phyloP scores from a whole-genome alignment of 192 early-diverging fungal genomes.

The Coemansia sp. region DNA sequence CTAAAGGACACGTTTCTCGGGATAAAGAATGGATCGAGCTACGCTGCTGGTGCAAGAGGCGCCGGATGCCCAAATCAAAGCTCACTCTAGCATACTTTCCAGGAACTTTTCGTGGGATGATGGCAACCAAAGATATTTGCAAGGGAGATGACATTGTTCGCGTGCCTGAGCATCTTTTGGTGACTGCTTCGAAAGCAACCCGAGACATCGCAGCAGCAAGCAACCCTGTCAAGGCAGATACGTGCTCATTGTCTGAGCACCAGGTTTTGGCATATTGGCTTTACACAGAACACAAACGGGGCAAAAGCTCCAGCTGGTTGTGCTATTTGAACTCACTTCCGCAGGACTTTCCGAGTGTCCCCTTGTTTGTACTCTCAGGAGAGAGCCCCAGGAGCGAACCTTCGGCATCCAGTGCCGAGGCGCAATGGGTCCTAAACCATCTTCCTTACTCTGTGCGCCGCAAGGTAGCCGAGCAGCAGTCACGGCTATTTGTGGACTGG shows the following conservation, averaged over 20 bases:
- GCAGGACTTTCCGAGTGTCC: slow-evolving; percentile 34
- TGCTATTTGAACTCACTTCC: slow-evolving; percentile 39
- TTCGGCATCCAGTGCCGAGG: background rate
- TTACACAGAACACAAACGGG: slow-evolving; percentile 13
- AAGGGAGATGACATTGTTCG: slow-evolving; percentile 32
- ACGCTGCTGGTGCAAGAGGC: slow-evolving; percentile 38
- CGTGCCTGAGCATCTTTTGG: slow-evolving; percentile 42
- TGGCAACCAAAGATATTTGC: slow-evolving; percentile 43
- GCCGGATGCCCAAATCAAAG: slow-evolving; percentile 34
- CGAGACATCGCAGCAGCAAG: background rate
- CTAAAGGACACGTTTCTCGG: slow-evolving; percentile 3
- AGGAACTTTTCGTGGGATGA: slow-evolving; percentile 51
- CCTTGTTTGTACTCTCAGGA: slow-evolving; percentile 38
- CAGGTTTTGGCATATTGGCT: slow-evolving; percentile 43
- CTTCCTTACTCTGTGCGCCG: slow-evolving; percentile 23
- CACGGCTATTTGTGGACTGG: slow-evolving; percentile 33
- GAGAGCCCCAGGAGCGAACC: slow-evolving; percentile 7
- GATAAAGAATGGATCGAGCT: slow-evolving; percentile 30
- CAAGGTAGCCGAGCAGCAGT: slow-evolving; percentile 25
- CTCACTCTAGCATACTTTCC: slow-evolving; percentile 42
- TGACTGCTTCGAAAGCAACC: slow-evolving; percentile 43
- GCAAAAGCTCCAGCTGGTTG: slow-evolving; percentile 13
- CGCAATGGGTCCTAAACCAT: slow-evolving; percentile 26
- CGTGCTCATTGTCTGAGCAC: slow-evolving; percentile 36
- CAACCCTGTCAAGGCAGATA: background rate